phyloP scores from a whole-genome alignment of 2,329 filamentous ascomycete species.

The Colletotrichum gloeosporioides region DNA sequence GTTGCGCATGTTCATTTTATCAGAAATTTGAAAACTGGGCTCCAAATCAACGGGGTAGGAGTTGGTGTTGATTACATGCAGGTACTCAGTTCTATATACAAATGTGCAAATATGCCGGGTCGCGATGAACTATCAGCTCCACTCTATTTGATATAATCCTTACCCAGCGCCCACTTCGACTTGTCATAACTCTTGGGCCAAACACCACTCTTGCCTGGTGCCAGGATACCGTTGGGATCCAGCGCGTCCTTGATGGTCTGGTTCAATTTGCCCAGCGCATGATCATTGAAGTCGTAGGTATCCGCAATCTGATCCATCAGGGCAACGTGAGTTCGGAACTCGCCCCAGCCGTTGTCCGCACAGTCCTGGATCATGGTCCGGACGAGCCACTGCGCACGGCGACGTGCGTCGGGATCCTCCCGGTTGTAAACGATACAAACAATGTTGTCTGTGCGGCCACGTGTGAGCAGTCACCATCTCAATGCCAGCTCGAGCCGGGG shows the following conservation, averaged over 20 bases:
- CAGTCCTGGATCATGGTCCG: conserved; percentile 44
- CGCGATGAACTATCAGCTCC: neutral
- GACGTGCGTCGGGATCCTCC: conserved; percentile 40
- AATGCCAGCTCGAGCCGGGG: neutral
- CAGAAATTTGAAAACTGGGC: neutral
- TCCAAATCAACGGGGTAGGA: neutral
- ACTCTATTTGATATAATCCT: conserved; percentile 13
- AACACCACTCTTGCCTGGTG: conserved; percentile 40
- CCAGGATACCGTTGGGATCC: conserved; percentile 44
- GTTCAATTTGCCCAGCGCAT: conserved; percentile 47
- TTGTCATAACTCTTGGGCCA: conserved; percentile 33
- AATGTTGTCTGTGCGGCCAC: conserved; percentile 46
- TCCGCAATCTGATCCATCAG: conserved; percentile 52
- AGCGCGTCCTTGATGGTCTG: conserved; percentile 48
- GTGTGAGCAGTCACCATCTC: neutral
- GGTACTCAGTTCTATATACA: neutral
- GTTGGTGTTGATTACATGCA: neutral
- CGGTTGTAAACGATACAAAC: conserved; percentile 59
- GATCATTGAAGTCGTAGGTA: conserved; percentile 50
- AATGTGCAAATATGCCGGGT: neutral
- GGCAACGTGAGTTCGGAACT: conserved; percentile 51
- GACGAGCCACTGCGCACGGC: conserved; percentile 34
- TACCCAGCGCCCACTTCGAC: conserved; percentile 1
- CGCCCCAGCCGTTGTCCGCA: conserved; percentile 45
- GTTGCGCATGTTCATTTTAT: neutral